A percentile compares a stretch with the other conserved stretches of the same genome.
Conservation (phyloP, 73 alveolate genomes). For the Symbiodinium pilosum region DNA sequence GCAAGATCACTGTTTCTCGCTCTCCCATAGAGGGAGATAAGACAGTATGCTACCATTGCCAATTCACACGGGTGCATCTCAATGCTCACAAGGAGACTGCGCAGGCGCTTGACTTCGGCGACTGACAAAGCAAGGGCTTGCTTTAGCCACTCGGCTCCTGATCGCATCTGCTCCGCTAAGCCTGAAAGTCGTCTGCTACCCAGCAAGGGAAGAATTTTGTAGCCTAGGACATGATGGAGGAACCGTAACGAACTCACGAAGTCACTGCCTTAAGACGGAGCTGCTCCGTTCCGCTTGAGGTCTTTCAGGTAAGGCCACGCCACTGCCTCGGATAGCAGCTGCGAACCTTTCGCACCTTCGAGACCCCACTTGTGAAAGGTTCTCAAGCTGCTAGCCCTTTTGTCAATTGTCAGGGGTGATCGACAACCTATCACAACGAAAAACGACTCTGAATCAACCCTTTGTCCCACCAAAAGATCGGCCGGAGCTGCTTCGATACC, state of each 20-base stretch:
- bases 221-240: background rate
- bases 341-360: background rate
- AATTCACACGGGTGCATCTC: background rate
- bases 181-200: background rate
- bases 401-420: background rate
- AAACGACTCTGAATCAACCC: background rate
- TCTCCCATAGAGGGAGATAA: background rate
- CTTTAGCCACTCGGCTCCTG: background rate
- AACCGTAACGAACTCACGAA: background rate
- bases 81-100: background rate
- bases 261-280: background rate
- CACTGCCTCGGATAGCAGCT: background rate
- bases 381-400: background rate
- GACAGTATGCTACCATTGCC: background rate
- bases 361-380: background rate
- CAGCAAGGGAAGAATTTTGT: background rate
- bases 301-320: background rate
- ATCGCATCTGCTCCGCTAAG: background rate
- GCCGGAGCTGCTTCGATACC: background rate
- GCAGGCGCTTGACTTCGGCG: background rate
- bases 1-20: background rate
- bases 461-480: background rate
- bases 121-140: background rate
- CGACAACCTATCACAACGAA: background rate
- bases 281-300: no score